phyloP scores from a whole-genome alignment of 148 eudicot genomes.

The Simmondsia chinensis region DNA sequence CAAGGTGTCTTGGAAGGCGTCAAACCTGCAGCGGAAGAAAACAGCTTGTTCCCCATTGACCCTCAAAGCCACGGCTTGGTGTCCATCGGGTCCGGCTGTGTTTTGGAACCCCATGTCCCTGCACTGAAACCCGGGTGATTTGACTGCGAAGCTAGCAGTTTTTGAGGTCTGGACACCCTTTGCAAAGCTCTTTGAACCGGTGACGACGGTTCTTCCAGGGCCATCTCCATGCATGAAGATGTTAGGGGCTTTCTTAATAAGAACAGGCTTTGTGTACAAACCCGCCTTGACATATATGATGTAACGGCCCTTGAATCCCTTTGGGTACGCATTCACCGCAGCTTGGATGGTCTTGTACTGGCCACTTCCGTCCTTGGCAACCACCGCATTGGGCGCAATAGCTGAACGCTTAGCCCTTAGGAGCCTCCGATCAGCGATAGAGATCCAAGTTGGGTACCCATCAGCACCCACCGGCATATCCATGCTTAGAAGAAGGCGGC shows the following conservation, averaged over 20 bases:
- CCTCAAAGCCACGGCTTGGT: no score
- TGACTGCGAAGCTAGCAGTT: no score
- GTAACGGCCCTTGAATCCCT: constrained; percentile 17
- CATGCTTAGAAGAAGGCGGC: constrained; percentile 27
- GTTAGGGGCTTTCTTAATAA: constrained; percentile 19
- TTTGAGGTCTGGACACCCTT: constrained; percentile 12
- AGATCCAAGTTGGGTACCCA: constrained; percentile 46
- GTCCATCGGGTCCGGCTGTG: no score
- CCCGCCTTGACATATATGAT: constrained; percentile 52
- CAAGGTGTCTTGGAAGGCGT: constrained; percentile 3
- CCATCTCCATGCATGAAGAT: constrained; percentile 58
- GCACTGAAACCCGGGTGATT: no score
- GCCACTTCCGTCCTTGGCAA: constrained; percentile 51
- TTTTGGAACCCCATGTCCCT: no score
- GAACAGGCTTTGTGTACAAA: constrained; percentile 30
- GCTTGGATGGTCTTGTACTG: constrained; percentile 30
- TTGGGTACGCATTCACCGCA: constrained; percentile 34
- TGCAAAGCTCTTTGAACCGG: constrained; percentile 23
- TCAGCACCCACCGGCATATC: constrained; percentile 11
- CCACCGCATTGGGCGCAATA: constrained; percentile 26
- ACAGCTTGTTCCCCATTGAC: not conserved
- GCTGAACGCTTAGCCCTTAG: constrained; percentile 5
- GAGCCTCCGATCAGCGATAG: constrained; percentile 25
- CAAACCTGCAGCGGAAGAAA: not conserved
- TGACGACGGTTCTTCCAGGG: constrained; percentile 28